Evolutionary conservation across 805 yeast species (phyloP).

Genomic region (Tetrapisispora namnaoensis): DNA sequence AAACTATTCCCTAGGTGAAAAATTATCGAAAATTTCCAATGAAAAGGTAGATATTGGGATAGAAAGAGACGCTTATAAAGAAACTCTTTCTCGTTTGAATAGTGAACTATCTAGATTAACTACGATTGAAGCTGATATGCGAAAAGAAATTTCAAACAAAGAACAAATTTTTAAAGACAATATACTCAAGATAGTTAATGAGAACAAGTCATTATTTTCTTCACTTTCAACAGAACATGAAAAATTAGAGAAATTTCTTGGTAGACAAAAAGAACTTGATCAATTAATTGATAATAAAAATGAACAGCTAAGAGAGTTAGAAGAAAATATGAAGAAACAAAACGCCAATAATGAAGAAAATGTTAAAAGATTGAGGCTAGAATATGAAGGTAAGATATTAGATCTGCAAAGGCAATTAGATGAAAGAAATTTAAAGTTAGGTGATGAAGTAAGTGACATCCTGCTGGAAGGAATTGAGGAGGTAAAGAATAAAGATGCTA

Average conservation of each 20-base stretch:
- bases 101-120: slow-evolving; percentile 22
- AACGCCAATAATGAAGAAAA: neutral
- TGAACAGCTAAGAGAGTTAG: neutral
- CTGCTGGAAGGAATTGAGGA: neutral
- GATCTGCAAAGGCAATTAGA: neutral
- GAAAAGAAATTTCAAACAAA: slow-evolving; percentile 2
- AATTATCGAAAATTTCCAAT: slow-evolving; percentile 2
- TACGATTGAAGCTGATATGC: slow-evolving; percentile 9
- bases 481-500: neutral
- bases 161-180: slow-evolving; percentile 5
- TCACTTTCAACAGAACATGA: neutral
- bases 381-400: neutral
- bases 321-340: neutral
- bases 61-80: slow-evolving; percentile 24
- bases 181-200: neutral
- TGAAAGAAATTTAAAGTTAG: neutral
- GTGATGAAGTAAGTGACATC: neutral
- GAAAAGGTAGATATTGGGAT: slow-evolving; percentile 14
- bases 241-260: neutral
- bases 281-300: neutral
- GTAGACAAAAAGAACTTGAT: neutral
- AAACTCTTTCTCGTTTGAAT: slow-evolving; percentile 21
- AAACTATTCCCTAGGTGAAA: neutral
- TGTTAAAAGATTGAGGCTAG: neutral
- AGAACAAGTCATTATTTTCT: neutral